Conservation (phyloP, 192 early-diverging fungal genomes). For the Rhizophagus prolifer region DNA sequence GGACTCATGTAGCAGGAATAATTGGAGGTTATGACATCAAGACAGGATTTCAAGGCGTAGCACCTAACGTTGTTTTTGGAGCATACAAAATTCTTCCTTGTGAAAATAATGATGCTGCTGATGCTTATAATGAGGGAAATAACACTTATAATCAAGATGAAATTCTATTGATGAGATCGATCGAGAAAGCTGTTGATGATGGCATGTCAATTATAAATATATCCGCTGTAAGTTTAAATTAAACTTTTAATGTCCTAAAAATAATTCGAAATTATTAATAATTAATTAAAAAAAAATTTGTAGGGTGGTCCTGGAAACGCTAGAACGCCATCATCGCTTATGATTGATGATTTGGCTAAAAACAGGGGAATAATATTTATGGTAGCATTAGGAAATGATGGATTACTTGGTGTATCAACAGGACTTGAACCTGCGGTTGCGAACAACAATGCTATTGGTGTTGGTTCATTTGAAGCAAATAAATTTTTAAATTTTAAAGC, state of each 20-base stretch:
- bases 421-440: constrained; percentile 32
- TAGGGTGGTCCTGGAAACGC: constrained; percentile 37
- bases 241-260: no score
- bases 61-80: constrained; percentile 62
- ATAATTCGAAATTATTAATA: not conserved
- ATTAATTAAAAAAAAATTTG: not conserved
- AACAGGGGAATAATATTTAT: constrained; percentile 24
- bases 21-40: constrained; percentile 47
- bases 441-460: not conserved
- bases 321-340: constrained; percentile 45
- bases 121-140: constrained; percentile 20
- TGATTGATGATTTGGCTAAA: constrained; percentile 46
- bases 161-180: not conserved
- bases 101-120: constrained; percentile 42
- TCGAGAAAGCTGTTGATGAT: not conserved
- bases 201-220: not conserved
- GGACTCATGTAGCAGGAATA: constrained; percentile 66
- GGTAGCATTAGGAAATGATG: constrained; percentile 76
- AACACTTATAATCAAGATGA: not conserved
- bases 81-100: constrained; percentile 69
- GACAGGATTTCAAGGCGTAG: constrained; percentile 56
- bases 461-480: not conserved
- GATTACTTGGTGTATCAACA: constrained; percentile 46
- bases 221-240: not conserved
- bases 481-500: no score